phyloP scores from a whole-genome alignment of 2,329 filamentous ascomycete genomes.

The Fusarium circinatum region DNA sequence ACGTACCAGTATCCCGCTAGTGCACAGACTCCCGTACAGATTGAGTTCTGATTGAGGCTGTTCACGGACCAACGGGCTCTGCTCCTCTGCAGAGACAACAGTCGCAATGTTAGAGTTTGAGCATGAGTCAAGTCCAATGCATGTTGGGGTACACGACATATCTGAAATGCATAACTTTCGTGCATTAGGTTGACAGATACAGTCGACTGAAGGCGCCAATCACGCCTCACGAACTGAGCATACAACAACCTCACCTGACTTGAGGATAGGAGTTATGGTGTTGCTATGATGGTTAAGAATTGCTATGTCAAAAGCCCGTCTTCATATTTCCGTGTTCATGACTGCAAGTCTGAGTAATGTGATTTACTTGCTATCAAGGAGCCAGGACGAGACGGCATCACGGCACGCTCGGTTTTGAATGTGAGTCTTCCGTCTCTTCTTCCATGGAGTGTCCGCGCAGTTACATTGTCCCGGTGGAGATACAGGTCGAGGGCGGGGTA shows the following conservation, averaged over 20 bases:
- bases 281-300: no score
- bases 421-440: background rate
- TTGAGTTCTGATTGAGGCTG: background rate
- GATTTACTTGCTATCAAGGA: fast-evolving
- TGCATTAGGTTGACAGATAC: background rate
- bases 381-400: no score
- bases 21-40: background rate
- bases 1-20: background rate
- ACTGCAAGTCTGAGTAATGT: background rate
- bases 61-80: background rate
- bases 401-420: background rate
- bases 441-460: no score
- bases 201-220: background rate
- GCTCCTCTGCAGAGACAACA: background rate
- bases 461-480: fast-evolving
- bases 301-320: background rate
- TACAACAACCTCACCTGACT: background rate
- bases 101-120: background rate
- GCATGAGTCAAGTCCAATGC: background rate
- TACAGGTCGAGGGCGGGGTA: background rate
- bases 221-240: no score
- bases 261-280: background rate
- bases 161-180: background rate
- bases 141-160: background rate
- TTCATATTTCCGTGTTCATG: background rate